phyloP scores from a whole-genome alignment of 225 moss, liverwort and hornwort species.

The Asterella californica region DNA sequence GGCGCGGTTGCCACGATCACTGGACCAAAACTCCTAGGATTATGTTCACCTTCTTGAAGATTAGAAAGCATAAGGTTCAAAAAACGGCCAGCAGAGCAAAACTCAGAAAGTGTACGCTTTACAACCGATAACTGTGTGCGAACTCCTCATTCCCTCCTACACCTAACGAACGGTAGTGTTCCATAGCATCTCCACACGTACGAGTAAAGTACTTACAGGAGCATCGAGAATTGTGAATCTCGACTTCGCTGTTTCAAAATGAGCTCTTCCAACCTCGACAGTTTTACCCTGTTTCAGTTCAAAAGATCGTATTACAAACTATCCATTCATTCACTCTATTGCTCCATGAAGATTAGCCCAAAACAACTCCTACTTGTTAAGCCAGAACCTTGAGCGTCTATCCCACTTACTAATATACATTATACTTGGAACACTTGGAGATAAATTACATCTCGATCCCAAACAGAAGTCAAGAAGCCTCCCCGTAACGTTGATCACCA shows the following conservation, averaged over 20 bases:
- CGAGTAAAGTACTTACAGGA: slow-evolving; percentile 49
- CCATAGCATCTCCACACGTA: background rate
- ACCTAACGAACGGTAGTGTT: background rate
- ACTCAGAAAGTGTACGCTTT: too few relatives aligned
- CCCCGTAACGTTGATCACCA: too few relatives aligned
- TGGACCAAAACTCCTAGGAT: background rate
- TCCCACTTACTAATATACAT: too few relatives aligned
- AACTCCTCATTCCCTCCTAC: background rate
- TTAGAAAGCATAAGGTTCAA: background rate
- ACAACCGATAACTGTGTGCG: too few relatives aligned
- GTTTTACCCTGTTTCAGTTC: slow-evolving; percentile 68
- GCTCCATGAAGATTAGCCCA: too few relatives aligned
- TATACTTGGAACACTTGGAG: too few relatives aligned
- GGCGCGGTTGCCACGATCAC: background rate
- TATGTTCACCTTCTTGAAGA: background rate
- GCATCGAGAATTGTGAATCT: slow-evolving; percentile 96
- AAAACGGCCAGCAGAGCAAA: background rate
- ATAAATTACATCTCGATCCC: too few relatives aligned
- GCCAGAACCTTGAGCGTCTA: too few relatives aligned
- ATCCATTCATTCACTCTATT: too few relatives aligned
- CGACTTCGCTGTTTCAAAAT: slow-evolving; percentile 84
- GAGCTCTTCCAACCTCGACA: slow-evolving; percentile 94
- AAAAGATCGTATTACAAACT: too few relatives aligned
- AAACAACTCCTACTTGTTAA: too few relatives aligned
- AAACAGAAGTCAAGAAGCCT: too few relatives aligned